Percentiles rank a stretch among this genome's conserved stretches.
phyloP scores from a whole-genome alignment of 352 stramenopile species.

The Pythium monospermum region DNA sequence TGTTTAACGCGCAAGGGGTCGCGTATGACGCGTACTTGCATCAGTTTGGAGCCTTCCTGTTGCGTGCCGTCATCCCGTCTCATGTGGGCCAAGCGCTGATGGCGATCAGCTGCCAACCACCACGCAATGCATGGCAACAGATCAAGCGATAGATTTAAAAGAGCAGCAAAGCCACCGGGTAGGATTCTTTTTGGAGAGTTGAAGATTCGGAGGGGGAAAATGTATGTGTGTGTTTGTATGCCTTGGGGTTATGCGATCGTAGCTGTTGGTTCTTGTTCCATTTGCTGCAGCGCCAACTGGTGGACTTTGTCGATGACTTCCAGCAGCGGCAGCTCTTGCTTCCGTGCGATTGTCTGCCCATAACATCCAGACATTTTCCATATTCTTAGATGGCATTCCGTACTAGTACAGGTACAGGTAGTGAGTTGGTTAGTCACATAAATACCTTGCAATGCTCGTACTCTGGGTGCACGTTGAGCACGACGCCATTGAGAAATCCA shows the following conservation, averaged over 20 bases:
- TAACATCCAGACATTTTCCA: not conserved
- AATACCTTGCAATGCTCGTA: conserved; percentile 83
- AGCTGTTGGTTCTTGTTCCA: no score
- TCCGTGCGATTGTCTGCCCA: conserved; percentile 4
- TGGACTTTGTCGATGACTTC: conserved; percentile 60
- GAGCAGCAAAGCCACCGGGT: no score
- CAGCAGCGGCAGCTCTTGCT: conserved; percentile 30
- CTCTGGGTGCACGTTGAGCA: conserved; percentile 76
- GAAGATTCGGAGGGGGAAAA: no score
- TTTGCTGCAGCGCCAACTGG: no score
- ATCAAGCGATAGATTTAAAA: conserved; percentile 27
- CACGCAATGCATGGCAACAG: conserved; percentile 23
- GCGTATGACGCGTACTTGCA: conserved; percentile 48
- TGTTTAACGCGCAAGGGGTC: conserved; percentile 44
- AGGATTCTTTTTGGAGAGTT: no score
- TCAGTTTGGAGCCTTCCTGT: conserved; percentile 29
- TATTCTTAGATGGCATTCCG: not conserved
- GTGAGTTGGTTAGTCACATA: no score
- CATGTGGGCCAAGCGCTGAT: conserved; percentile 34
- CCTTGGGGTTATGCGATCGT: no score
- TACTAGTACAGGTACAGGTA: not conserved
- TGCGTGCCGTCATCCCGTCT: conserved; percentile 29
- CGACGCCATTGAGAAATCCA: conserved; percentile 35
- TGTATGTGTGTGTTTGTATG: no score
- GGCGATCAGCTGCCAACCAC: conserved; percentile 30